Conservation (phyloP, 441 rosid species). For the Populus trichocarpa region DNA sequence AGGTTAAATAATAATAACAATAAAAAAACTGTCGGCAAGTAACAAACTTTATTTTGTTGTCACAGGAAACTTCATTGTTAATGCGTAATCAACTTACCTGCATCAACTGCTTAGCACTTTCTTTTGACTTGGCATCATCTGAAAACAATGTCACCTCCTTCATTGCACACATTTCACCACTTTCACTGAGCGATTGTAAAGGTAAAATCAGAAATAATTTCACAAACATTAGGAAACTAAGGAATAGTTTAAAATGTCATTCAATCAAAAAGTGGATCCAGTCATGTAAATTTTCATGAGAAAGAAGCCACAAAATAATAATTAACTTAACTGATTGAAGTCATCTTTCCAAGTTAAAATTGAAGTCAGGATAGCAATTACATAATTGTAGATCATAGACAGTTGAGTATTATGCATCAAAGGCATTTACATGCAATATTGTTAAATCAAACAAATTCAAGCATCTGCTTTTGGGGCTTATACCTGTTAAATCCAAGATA, state of each 20-base stretch:
- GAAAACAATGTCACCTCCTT: conserved; percentile 84
- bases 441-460: not conserved
- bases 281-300: not conserved
- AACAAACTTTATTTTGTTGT: not conserved
- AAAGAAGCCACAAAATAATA: not conserved
- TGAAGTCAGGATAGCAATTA: not conserved
- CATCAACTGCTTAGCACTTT: conserved; percentile 69
- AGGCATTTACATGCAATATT: not conserved
- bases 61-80: conserved; percentile 32
- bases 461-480: not conserved
- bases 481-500: conserved; percentile 91
- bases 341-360: no score
- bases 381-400: not conserved
- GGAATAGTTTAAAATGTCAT: not conserved
- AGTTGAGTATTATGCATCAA: not conserved
- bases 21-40: not conserved
- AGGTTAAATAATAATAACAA: not conserved
- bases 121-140: conserved; percentile 85
- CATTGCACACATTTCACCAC: conserved; percentile 96
- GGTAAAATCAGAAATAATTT: conserved; percentile 23
- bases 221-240: conserved; percentile 4
- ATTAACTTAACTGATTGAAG: not conserved
- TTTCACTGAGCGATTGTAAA: conserved; percentile 46
- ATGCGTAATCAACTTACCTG: conserved; percentile 39
- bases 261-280: not conserved